Evolutionary conservation across 768 basidiomycete species (phyloP).

Genomic region (Mycena galericulata): DNA sequence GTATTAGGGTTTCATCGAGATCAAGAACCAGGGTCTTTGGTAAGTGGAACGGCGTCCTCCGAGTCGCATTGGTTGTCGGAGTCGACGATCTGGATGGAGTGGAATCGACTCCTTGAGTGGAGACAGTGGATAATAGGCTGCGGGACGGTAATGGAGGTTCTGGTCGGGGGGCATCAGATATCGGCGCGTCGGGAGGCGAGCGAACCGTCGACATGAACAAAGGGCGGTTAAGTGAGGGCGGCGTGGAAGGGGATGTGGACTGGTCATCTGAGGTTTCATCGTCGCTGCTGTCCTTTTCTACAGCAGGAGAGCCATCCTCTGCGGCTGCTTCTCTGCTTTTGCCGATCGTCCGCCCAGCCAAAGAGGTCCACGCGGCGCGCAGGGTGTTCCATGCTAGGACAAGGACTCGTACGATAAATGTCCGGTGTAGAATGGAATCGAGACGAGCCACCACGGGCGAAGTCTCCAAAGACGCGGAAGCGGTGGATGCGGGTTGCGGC

Average conservation of each 20-base stretch:
- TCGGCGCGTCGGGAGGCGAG: slow-evolving; percentile 17
- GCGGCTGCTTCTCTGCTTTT: slow-evolving; percentile 22
- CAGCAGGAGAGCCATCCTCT: slow-evolving; percentile 26
- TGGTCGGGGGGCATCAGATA: slow-evolving; percentile 6
- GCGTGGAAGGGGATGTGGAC: slow-evolving; percentile 22
- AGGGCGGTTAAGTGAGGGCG: slow-evolving; percentile 33
- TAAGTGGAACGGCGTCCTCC: slow-evolving; percentile 79
- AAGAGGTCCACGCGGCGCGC: slow-evolving; percentile 69
- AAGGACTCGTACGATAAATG: slow-evolving; percentile 80
- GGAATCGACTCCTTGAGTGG: slow-evolving; percentile 32
- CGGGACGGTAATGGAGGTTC: slow-evolving; percentile 8
- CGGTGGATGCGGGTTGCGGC: slow-evolving; percentile 38
- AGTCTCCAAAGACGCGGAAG: slow-evolving; percentile 42
- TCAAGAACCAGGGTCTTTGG: slow-evolving; percentile 98
- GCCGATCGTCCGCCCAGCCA: slow-evolving; percentile 39
- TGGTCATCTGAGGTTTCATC: slow-evolving; percentile 35
- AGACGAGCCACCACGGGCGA: slow-evolving; percentile 52
- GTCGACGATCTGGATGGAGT: slow-evolving; percentile 59
- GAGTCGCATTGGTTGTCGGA: slow-evolving; percentile 52
- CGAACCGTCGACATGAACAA: slow-evolving; percentile 41
- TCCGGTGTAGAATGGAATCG: slow-evolving; percentile 62
- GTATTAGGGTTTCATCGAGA: slow-evolving; percentile 98
- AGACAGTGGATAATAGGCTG: slow-evolving; percentile 15
- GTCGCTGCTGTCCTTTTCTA: slow-evolving; percentile 37
- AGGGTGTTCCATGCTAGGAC: slow-evolving; percentile 78